Evolutionary conservation across 331 rosid genomes (phyloP).

Genomic region (Erythrophleum ivorense): DNA sequence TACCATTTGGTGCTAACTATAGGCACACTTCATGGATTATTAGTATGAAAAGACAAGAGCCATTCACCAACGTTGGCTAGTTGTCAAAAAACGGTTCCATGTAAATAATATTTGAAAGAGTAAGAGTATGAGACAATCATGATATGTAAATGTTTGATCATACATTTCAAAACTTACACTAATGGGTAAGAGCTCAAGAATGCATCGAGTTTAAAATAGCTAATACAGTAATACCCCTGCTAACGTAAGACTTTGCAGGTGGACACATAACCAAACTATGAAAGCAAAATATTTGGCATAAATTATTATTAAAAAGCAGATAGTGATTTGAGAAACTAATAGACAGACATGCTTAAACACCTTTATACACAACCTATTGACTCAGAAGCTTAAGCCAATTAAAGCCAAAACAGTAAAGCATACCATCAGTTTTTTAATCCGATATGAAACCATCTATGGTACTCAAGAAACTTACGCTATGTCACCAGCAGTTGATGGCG

Average conservation of each 20-base stretch:
- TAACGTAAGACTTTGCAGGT: not conserved
- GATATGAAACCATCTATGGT: slow-evolving; percentile 23
- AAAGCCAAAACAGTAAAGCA: slow-evolving; percentile 24
- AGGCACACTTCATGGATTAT: slow-evolving; percentile 6
- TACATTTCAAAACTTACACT: slow-evolving; percentile 16
- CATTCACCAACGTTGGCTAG: slow-evolving; percentile 1
- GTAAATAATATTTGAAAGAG: slow-evolving; percentile 20
- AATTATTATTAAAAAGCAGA: slow-evolving; percentile 18
- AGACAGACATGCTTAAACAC: slow-evolving; percentile 14
- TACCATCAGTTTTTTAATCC: not conserved
- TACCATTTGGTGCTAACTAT: slow-evolving; percentile 16
- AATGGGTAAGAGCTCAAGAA: slow-evolving; percentile 19
- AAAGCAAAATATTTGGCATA: slow-evolving; percentile 1
- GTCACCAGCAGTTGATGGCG: slow-evolving; percentile 99
- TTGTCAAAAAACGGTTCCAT: slow-evolving; percentile 15
- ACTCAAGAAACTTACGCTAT: slow-evolving; percentile 80
- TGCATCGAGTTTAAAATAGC: slow-evolving; percentile 14
- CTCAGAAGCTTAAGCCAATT: not conserved
- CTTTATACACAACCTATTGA: slow-evolving; percentile 20
- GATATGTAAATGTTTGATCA: slow-evolving; percentile 8
- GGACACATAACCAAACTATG: not conserved
- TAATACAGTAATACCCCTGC: not conserved
- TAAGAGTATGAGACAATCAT: not conserved
- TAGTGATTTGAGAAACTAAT: slow-evolving; percentile 18
- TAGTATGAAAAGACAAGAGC: slow-evolving; percentile 21